A percentile compares a stretch with the other conserved stretches of the same genome.
These are phyloP conservation scores for Puccinia novopanici DNA, from an alignment of 1,284 basidiomycete genomes.

Conservation along the genomic window DNA sequence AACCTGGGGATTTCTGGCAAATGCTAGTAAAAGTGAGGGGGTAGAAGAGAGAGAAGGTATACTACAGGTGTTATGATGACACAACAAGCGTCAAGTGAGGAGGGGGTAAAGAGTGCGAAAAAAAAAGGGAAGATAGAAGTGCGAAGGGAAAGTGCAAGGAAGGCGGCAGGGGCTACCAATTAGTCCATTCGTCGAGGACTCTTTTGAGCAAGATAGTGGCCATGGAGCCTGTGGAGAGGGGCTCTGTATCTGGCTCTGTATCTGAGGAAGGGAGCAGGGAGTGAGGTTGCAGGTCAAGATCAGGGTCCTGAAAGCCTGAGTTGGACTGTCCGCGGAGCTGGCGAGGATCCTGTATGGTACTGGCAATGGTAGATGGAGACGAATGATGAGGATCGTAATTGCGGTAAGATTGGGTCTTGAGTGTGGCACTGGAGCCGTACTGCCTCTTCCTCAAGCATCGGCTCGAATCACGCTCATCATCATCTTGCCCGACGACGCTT, in stretches of 20 bases:
- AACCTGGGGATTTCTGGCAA: too few species aligned
- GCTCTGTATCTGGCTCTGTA: background rate
- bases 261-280: background rate
- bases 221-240: background rate
- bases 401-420: background rate
- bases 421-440: background rate
- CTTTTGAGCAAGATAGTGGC: background rate
- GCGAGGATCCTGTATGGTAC: background rate
- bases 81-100: background rate
- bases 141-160: too few species aligned
- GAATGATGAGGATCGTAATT: background rate
- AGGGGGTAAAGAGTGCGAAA: background rate
- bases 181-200: constrained; percentile 18
- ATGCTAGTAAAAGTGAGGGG: too few species aligned
- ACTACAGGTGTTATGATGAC: too few species aligned
- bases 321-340: background rate
- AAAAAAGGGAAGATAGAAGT: too few species aligned
- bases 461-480: background rate
- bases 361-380: background rate
- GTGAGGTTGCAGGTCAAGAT: background rate
- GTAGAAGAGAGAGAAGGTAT: too few species aligned
- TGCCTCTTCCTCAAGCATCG: background rate
- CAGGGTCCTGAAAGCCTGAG: background rate
- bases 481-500: background rate
- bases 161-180: background rate